phyloP scores from a whole-genome alignment of 2,329 filamentous ascomycete species.

The Passalora sequoiae region DNA sequence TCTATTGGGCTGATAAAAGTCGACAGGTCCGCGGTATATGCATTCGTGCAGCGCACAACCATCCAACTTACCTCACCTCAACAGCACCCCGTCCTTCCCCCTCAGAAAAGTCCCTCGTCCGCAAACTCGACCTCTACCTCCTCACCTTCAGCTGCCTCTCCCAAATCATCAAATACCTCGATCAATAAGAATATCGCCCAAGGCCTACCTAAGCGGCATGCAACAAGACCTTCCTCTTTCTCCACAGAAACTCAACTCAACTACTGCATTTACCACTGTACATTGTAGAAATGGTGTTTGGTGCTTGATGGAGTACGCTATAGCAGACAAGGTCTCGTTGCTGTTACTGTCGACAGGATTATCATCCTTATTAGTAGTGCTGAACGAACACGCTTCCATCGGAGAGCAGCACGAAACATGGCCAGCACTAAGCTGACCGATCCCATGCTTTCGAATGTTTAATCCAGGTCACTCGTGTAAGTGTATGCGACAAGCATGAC shows the following conservation, averaged over 20 bases:
- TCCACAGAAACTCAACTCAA: conserved; percentile 28
- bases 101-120: conserved; percentile 36
- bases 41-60: conserved; percentile 41
- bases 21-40: conserved; percentile 35
- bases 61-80: conserved; percentile 8
- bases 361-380: no score
- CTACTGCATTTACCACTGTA: no score
- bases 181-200: conserved; percentile 30
- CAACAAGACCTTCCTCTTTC: conserved; percentile 26
- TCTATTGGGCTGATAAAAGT: conserved; percentile 40
- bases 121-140: conserved; percentile 37
- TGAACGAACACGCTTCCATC: no score
- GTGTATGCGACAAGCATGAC: no score
- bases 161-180: conserved; percentile 35
- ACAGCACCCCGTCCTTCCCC: background rate
- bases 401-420: no score
- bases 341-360: no score
- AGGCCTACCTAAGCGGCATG: conserved; percentile 24
- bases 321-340: no score
- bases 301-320: no score
- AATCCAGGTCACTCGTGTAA: no score
- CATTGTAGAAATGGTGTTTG: no score
- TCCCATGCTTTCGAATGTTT: no score
- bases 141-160: conserved; percentile 40
- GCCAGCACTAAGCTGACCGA: no score